Evolutionary conservation across 768 basidiomycete species (phyloP), one percentile per base, ranked within the genome.

Genomic region (Suillus occidentalis): DNA sequence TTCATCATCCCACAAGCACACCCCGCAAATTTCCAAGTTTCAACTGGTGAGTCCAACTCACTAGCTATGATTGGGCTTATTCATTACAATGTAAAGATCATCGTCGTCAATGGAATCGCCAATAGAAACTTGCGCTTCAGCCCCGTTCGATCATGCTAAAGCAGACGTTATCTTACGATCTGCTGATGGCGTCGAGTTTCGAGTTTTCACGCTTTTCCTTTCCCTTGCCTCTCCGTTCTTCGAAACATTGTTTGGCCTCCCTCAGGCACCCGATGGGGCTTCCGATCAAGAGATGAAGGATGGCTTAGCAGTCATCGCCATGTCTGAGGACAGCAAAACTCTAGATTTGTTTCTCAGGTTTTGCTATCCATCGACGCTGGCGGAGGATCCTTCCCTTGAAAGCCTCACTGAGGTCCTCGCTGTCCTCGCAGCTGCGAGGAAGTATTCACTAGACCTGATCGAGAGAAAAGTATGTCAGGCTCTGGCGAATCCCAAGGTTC

Each of bases 171-270:
- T 69, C 43, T 42, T 70, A 25, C 70, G 59, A 12, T 66, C 69
- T n/a, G 63, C 58, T 36, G 73, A 71, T 66, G 65, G 67, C 16
- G 64, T 76, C n/a, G 69, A 77, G 59, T 62, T 76, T 60, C 68
- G 52, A 22, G 63, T 75, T 14, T 72, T 74, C 64, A 74, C 72
- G 31, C 49, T 64, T n/a, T 68, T 75, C 25, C 71, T 76, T 20
- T 60, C 68, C 28, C 66, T 72, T 20, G 71, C 75, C 1, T 78
- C 78, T 13, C 62, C 75, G 0, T 66, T 76, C 56, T 79, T 77
- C 65, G 60, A 64, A 22, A 65, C 67, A 49, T 75, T 77, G 70
- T 71, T 77, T 59, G 45, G 64, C 20, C 65, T 75, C 10, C 71
- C 73, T 9, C 72, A 74, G 56, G 57, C 72, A 22, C 22, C 60